Evolutionary conservation across 306 rosid genomes (phyloP).

Genomic region (Rosa chinensis): DNA sequence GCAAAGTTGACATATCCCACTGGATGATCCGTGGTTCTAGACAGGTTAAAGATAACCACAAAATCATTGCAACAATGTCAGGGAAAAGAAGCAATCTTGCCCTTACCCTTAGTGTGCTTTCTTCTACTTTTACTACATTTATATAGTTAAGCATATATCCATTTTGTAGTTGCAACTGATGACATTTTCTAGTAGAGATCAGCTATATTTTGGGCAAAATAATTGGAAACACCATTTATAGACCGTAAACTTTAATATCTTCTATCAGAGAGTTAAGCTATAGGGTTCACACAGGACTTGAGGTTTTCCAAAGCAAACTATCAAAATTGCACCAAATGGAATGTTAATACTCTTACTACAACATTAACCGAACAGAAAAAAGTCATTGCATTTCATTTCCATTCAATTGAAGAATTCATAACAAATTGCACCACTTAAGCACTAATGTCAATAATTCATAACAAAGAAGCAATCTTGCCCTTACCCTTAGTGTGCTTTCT

Average conservation of each 20-base stretch:
- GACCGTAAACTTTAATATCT: background rate
- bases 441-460: too few relatives aligned
- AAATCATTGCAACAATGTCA: background rate
- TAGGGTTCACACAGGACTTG: background rate
- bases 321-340: background rate
- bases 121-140: background rate
- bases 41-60: background rate
- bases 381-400: too few relatives aligned
- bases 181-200: background rate
- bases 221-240: background rate
- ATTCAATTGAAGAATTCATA: too few relatives aligned
- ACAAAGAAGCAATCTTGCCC: background rate
- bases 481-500: too few relatives aligned
- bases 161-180: background rate
- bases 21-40: background rate
- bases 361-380: too few relatives aligned
- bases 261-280: background rate
- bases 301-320: background rate
- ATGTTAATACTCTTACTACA: background rate
- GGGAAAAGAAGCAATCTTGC: background rate
- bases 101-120: background rate
- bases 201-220: background rate
- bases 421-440: too few relatives aligned
- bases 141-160: background rate
- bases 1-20: background rate